Conservation (phyloP, 495 filamentous ascomycete species). For the Cetradonia linearis region DNA sequence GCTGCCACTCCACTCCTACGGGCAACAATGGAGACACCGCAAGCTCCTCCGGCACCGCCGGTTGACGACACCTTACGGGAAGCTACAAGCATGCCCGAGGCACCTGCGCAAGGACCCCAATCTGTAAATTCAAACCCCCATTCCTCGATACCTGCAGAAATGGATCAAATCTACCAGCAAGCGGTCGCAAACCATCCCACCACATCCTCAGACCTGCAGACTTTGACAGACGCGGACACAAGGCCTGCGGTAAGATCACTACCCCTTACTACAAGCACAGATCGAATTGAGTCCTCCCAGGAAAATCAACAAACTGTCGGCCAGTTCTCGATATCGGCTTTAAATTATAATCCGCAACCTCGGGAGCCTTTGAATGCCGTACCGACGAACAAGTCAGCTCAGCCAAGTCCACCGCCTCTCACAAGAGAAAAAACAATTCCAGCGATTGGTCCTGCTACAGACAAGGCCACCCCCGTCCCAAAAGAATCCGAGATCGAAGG, state of each 20-base stretch:
- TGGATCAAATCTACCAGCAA: conserved; percentile 9
- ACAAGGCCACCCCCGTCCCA: conserved; percentile 22
- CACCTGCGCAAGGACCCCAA: neutral
- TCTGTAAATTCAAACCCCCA: neutral
- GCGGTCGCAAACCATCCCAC: neutral
- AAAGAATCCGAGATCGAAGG: conserved; percentile 39
- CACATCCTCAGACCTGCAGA: neutral
- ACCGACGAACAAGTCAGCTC: conserved; percentile 4
- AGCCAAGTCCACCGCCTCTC: conserved; percentile 11
- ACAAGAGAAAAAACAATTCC: conserved; percentile 23
- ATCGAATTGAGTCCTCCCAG: conserved; percentile 14
- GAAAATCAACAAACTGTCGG: neutral
- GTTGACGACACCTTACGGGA: neutral
- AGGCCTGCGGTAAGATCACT: neutral
- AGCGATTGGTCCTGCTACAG: conserved; percentile 25
- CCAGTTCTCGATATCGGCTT: neutral
- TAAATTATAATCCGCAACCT: conserved; percentile 1
- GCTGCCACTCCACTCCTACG: conserved; percentile 4
- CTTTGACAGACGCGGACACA: neutral
- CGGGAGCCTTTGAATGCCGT: conserved; percentile 1
- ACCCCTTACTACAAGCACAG: conserved; percentile 4
- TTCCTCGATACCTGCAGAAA: conserved; percentile 11
- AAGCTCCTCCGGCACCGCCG: neutral
- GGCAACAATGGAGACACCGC: conserved; percentile 4
- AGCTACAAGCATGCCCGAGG: neutral